phyloP scores from a whole-genome alignment of 1,284 basidiomycete genomes.

The Microbotryomycetes sp. region DNA sequence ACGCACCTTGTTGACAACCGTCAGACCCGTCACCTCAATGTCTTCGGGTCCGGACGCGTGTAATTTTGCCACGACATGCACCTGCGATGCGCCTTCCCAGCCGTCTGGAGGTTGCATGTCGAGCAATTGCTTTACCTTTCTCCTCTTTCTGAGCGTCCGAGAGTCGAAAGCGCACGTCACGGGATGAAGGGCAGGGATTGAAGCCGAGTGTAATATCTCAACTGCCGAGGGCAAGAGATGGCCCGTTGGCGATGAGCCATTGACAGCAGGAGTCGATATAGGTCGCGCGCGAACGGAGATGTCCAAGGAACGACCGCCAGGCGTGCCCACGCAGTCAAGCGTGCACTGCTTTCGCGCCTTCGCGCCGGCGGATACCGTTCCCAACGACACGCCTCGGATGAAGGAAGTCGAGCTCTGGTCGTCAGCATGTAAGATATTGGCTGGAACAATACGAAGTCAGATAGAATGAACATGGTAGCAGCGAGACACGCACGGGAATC shows the following conservation, averaged over 20 bases:
- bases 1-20: constrained; percentile 47
- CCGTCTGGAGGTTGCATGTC: constrained; percentile 54
- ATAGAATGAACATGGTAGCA: background rate
- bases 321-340: constrained; percentile 53
- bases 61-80: constrained; percentile 49
- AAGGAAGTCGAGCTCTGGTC: constrained; percentile 54
- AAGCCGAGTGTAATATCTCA: constrained; percentile 58
- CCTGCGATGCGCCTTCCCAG: constrained; percentile 52
- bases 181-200: constrained; percentile 53
- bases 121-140: constrained; percentile 45
- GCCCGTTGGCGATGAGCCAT: no score
- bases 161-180: constrained; percentile 51
- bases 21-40: constrained; percentile 41
- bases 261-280: background rate
- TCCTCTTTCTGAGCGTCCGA: constrained; percentile 47
- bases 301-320: constrained; percentile 62
- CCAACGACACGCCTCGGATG: constrained; percentile 62
- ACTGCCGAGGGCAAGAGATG: constrained; percentile 1
- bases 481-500: constrained; percentile 53
- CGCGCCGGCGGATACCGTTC: constrained; percentile 53
- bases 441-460: constrained; percentile 1
- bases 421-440: constrained; percentile 16
- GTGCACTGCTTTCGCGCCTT: constrained; percentile 54
- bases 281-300: constrained; percentile 61
- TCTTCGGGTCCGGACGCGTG: constrained; percentile 44